Conservation (phyloP, 2,329 filamentous ascomycete species). For the Clonostachys byssicola region DNA sequence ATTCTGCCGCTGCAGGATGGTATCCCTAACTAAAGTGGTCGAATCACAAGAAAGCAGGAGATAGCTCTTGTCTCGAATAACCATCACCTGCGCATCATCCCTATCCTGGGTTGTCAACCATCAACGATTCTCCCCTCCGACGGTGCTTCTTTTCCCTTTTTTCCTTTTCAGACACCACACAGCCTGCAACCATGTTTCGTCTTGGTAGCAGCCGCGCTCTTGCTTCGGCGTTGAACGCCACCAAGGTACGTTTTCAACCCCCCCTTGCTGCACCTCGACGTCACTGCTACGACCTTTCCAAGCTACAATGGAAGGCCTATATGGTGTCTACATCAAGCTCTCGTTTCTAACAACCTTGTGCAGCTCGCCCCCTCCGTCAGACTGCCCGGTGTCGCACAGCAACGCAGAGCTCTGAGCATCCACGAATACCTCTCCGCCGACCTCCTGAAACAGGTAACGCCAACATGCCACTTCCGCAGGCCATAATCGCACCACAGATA, state of each 20-base stretch:
- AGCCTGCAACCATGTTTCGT: slow-evolving; percentile 68
- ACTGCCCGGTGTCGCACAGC: slow-evolving; percentile 66
- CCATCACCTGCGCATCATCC: slow-evolving; percentile 7
- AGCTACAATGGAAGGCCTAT: slow-evolving; percentile 6
- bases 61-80: slow-evolving; percentile 5
- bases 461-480: slow-evolving; percentile 5
- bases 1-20: not conserved
- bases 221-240: slow-evolving; percentile 73
- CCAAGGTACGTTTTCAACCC: slow-evolving; percentile 55
- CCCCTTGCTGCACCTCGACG: not conserved
- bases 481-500: not conserved
- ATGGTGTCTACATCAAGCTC: slow-evolving; percentile 6
- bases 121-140: slow-evolving; percentile 9
- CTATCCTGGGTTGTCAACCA: slow-evolving; percentile 3
- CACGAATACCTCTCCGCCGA: slow-evolving; percentile 98
- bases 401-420: slow-evolving; percentile 87
- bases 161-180: not conserved
- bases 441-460: slow-evolving; percentile 69
- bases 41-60: slow-evolving; percentile 1
- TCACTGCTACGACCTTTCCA: not conserved
- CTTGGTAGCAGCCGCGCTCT: slow-evolving; percentile 78
- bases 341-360: slow-evolving; percentile 2
- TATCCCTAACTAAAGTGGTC: not conserved
- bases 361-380: slow-evolving; percentile 42
- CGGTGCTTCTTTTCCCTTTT: slow-evolving; percentile 2